Conservation (phyloP, 768 basidiomycete genomes). For the Ephemerocybe angulata region DNA sequence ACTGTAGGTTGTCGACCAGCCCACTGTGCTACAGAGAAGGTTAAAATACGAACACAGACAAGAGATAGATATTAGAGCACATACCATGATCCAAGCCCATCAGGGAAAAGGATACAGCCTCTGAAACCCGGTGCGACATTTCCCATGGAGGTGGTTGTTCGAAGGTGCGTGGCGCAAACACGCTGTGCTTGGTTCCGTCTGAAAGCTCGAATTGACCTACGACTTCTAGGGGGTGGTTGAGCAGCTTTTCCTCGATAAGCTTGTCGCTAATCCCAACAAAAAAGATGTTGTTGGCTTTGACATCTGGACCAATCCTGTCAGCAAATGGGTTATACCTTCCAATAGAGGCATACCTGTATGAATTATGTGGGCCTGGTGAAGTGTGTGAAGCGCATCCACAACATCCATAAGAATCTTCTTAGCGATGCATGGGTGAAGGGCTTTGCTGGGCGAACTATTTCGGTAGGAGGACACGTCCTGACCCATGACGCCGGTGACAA, state of each 20-base stretch:
- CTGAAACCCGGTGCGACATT: neutral
- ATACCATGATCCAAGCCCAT: constrained; percentile 20
- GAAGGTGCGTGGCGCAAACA: neutral
- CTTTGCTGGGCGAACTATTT: constrained; percentile 5
- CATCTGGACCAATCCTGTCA: too few species aligned
- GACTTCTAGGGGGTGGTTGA: neutral
- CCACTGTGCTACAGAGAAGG: constrained; percentile 17
- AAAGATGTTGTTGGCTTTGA: neutral
- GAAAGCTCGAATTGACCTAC: neutral
- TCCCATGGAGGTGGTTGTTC: neutral
- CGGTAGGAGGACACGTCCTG: constrained; percentile 7
- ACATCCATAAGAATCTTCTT: constrained; percentile 4
- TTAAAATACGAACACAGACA: neutral
- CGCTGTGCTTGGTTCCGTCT: neutral
- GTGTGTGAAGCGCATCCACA: neutral
- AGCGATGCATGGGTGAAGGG: neutral
- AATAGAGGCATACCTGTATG: constrained; percentile 2
- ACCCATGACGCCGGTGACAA: constrained; percentile 3
- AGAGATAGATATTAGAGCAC: neutral
- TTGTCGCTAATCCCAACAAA: neutral
- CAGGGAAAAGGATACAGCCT: neutral
- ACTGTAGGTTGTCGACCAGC: constrained; percentile 17
- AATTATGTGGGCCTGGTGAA: constrained; percentile 3
- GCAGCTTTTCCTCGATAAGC: neutral
- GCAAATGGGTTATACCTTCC: neutral